A percentile compares a stretch with the other conserved stretches of the same genome.
Evolutionary conservation across 2,329 filamentous ascomycete genomes (phyloP).

Genomic region (Colletotrichum caudatum): DNA sequence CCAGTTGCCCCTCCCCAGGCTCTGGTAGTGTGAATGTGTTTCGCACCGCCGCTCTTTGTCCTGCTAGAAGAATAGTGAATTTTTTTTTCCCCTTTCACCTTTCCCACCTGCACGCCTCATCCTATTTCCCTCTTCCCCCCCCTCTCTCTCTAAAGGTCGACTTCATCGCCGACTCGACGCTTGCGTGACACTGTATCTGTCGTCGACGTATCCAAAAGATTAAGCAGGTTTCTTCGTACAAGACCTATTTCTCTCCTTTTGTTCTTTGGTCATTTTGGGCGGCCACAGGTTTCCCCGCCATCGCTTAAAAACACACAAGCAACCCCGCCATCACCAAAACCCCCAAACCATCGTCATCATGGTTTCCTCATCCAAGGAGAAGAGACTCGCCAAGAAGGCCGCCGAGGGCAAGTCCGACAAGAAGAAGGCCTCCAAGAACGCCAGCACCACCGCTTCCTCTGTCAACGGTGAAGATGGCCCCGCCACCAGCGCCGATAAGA

Average conservation of each 20-base stretch:
- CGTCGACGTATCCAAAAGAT: conserved; percentile 24
- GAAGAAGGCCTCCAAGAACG: conserved; percentile 75
- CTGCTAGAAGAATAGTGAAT: conserved; percentile 22
- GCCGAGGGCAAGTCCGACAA: conserved; percentile 75
- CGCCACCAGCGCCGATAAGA: conserved; percentile 78
- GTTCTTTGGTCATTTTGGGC: conserved; percentile 16
- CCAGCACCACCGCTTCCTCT: conserved; percentile 65
- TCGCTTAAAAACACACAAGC: conserved; percentile 37
- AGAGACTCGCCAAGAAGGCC: conserved; percentile 78
- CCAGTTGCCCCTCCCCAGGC: conserved; percentile 33
- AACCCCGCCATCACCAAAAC: conserved; percentile 39
- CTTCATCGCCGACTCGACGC: conserved; percentile 38
- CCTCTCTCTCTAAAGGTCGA: conserved; percentile 20
- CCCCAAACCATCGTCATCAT: conserved; percentile 58
- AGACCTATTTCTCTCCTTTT: conserved; percentile 9
- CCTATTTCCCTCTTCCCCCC: background rate
- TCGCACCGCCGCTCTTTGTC: conserved; percentile 40
- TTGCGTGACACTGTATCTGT: conserved; percentile 32
- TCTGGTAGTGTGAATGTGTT: conserved; percentile 25
- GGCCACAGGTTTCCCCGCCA: conserved; percentile 40
- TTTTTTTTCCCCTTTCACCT: conserved; percentile 31
- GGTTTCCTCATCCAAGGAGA: conserved; percentile 76
- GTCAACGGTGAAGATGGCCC: conserved; percentile 80
- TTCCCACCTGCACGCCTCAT: conserved; percentile 32
- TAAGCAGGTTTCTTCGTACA: conserved; percentile 5